Evolutionary conservation across 2,329 filamentous ascomycete species (phyloP).

Genomic region (Trichoderma simmonsii): DNA sequence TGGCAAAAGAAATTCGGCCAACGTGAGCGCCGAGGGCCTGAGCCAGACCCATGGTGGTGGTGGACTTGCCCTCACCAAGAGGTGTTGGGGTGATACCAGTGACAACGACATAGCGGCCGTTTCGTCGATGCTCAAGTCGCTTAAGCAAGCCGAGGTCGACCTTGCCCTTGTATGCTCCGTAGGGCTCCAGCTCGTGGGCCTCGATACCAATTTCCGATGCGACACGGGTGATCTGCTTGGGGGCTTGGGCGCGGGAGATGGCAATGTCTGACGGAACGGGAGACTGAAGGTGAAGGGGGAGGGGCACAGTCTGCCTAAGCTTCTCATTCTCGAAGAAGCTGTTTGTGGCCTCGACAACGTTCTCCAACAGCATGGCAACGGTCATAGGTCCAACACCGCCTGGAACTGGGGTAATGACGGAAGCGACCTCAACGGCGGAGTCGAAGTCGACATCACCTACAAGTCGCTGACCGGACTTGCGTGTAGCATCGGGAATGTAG

Average conservation of each 20-base stretch:
- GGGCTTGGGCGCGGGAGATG: slow-evolving; percentile 81
- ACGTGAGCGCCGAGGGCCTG: slow-evolving; percentile 90
- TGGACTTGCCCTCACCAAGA: slow-evolving; percentile 96
- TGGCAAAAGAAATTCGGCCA: slow-evolving; percentile 86
- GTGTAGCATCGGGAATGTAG: slow-evolving; percentile 82
- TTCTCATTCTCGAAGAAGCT: slow-evolving; percentile 81
- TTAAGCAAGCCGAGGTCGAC: slow-evolving; percentile 79
- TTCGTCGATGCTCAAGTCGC: slow-evolving; percentile 78
- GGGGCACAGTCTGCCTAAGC: slow-evolving; percentile 71
- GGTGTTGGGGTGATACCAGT: slow-evolving; percentile 96
- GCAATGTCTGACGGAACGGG: slow-evolving; percentile 96
- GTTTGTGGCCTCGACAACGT: slow-evolving; percentile 84
- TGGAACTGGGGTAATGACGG: slow-evolving; percentile 91
- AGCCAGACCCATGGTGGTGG: slow-evolving; percentile 91
- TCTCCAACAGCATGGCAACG: slow-evolving; percentile 95
- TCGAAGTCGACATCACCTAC: slow-evolving; percentile 96
- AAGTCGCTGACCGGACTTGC: slow-evolving; percentile 87
- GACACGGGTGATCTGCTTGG: slow-evolving; percentile 85
- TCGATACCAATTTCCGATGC: slow-evolving; percentile 86
- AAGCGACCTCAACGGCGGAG: slow-evolving; percentile 78
- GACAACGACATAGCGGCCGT: slow-evolving; percentile 89
- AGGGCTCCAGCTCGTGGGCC: slow-evolving; percentile 86
- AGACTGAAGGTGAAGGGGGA: slow-evolving; percentile 74
- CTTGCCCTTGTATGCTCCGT: slow-evolving; percentile 94
- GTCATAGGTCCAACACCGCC: slow-evolving; percentile 99